phyloP scores from a whole-genome alignment of 2,329 filamentous ascomycete genomes.

The Apiospora sp. region DNA sequence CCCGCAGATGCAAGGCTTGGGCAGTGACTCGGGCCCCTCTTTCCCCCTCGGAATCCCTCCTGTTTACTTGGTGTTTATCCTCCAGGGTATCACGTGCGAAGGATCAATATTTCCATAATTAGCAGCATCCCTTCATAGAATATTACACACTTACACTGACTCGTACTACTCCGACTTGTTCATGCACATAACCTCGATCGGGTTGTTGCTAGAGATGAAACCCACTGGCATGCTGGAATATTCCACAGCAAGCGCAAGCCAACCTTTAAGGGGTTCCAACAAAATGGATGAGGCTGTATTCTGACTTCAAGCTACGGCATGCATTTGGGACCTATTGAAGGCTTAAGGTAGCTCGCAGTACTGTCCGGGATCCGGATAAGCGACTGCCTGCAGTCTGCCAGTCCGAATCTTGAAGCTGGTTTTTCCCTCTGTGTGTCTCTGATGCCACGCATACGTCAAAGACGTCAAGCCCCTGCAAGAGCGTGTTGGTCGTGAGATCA shows the following conservation, averaged over 20 bases:
- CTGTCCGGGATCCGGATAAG: background rate
- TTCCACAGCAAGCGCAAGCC: background rate
- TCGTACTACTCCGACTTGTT: background rate
- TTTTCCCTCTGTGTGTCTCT: background rate
- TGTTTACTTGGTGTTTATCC: background rate
- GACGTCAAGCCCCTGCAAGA: background rate
- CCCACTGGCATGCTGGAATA: background rate
- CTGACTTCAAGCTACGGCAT: background rate
- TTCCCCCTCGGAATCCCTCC: background rate
- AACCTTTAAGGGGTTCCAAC: background rate
- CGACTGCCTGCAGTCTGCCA: background rate
- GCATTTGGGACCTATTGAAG: background rate
- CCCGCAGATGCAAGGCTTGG: slow-evolving; percentile 3
- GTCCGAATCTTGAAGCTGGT: background rate
- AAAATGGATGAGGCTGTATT: background rate
- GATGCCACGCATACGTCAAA: slow-evolving; percentile 11
- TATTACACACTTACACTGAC: background rate
- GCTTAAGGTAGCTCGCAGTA: background rate
- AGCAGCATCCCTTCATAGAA: background rate
- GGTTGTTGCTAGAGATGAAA: background rate
- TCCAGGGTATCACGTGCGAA: slow-evolving; percentile 11
- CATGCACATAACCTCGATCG: background rate
- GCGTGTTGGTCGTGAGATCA: background rate
- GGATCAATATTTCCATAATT: background rate
- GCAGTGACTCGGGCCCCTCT: background rate